These are phyloP conservation scores for Ulvella scutata DNA, from an alignment of 139 green algal species.

Conservation along the genomic window DNA sequence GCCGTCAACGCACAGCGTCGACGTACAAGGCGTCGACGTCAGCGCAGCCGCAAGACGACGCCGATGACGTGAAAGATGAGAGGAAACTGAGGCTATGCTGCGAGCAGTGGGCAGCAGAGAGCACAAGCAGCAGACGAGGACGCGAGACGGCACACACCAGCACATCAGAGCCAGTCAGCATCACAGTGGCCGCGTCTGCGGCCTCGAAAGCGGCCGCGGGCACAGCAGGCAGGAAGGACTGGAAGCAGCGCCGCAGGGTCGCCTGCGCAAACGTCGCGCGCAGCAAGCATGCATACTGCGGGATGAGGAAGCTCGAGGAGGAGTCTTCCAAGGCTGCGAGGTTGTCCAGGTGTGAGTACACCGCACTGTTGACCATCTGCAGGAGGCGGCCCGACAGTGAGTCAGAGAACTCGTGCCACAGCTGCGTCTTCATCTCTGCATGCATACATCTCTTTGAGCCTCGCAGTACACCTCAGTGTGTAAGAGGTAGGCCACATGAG, in stretches of 20 bases:
- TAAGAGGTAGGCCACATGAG: too few species aligned
- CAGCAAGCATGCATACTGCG: not conserved
- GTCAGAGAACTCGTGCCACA: not conserved
- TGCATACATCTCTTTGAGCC: not conserved
- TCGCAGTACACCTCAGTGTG: too few species aligned
- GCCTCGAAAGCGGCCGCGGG: not conserved
- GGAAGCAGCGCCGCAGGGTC: not conserved
- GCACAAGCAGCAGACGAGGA: too few species aligned
- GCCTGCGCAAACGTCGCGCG: not conserved
- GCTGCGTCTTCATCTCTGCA: not conserved
- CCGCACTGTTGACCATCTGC: not conserved
- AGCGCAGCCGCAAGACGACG: too few species aligned
- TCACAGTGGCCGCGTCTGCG: not conserved
- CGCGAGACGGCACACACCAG: too few species aligned
- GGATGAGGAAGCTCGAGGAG: not conserved
- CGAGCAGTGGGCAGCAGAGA: too few species aligned
- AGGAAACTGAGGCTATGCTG: too few species aligned
- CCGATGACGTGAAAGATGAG: too few species aligned
- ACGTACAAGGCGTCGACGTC: too few species aligned
- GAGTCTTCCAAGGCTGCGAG: not conserved
- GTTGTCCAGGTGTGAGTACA: not conserved
- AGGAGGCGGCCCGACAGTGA: not conserved
- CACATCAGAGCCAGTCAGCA: too few species aligned
- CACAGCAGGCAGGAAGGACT: not conserved
- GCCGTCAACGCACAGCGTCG: too few species aligned